Evolutionary conservation across 805 yeast genomes (phyloP), one percentile per base, ranked within the genome.

Genomic region (Wickerhamomyces ciferrii): DNA sequence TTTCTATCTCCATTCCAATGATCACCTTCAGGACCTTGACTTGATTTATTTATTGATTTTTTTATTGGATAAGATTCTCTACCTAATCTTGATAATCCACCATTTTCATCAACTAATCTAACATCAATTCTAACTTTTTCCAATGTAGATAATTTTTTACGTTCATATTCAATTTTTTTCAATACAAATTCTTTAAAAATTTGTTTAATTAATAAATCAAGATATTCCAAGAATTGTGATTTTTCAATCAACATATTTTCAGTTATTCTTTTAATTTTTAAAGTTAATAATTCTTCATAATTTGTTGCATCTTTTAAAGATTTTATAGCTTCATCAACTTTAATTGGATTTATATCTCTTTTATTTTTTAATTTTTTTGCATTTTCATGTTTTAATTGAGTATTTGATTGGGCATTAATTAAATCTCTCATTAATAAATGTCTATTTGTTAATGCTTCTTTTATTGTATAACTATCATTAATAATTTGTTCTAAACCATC

Each of bases 361-460:
- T 78, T 82, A 45, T 79, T 79, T 55, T 87, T 86, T 46, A 89
- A 74, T 56, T 83, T 82, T 39, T 78, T 68, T 1, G 96, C 95
- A 5, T 78, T 74, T 42, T 79, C 77, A 56, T 87, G 96, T 56
- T 80, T 85, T 27, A 77, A 67, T 54, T 77, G 80, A 1, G 96
- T 81, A 47, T 73, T 79, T 8, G 81, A 79, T 62, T 91, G 96
- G 2, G 97, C 91, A 59, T 79, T 85, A 29, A 78, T 58, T 43
- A 89, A 70, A 53, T 94, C 99, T 45, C 97, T 76, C 96, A 94
- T 94, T 35, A 92, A 67, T 47, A 94, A 71, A 63, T 94, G 96
- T 48, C 99, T 75, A 66, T 92, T 91, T 0, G 99, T 94, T 45
- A 94, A 70, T 0, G 96, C 84, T 66, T 94, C 99, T 64, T 94